A percentile compares a stretch with the other conserved stretches of the same genome.
Evolutionary conservation across 2,329 filamentous ascomycete species (phyloP).

Genomic region (Tolypocladium cylindrosporum): DNA sequence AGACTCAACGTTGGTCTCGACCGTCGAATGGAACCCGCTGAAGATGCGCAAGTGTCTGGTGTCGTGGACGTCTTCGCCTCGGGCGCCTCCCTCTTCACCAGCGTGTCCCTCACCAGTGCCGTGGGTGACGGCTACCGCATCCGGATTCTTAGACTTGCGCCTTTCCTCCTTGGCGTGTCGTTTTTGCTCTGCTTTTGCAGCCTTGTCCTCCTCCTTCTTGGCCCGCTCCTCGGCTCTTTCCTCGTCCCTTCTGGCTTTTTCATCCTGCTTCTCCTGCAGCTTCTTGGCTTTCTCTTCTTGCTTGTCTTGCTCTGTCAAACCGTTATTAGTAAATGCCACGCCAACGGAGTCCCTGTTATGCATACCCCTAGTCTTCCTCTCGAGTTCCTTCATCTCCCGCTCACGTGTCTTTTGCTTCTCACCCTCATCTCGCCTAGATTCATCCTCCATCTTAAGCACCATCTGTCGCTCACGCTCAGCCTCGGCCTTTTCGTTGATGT

Average conservation of each 20-base stretch:
- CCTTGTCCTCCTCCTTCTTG: conserved; percentile 42
- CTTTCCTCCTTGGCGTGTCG: conserved; percentile 40
- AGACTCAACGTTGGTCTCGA: conserved; percentile 2
- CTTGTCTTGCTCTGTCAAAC: conserved; percentile 32
- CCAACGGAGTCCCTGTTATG: conserved; percentile 2
- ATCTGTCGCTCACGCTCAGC: conserved; percentile 57
- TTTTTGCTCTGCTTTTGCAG: conserved; percentile 43
- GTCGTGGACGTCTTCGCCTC: conserved; percentile 1
- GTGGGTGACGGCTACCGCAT: conserved; percentile 8
- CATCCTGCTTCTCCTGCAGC: conserved; percentile 32
- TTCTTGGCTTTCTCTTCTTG: conserved; percentile 22
- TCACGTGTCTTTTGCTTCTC: conserved; percentile 37
- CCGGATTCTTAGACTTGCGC: conserved; percentile 26
- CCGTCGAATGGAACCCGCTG: background rate
- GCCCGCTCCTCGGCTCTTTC: conserved; percentile 20
- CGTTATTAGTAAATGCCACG: conserved; percentile 6
- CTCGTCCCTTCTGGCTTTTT: conserved; percentile 15
- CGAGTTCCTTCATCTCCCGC: conserved; percentile 41
- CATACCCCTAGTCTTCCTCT: conserved; percentile 50
- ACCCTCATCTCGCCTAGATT: conserved; percentile 42
- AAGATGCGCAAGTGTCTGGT: background rate
- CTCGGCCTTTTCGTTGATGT: conserved; percentile 72
- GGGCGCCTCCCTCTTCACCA: conserved; percentile 5
- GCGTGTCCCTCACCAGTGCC: conserved; percentile 5
- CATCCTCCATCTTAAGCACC: conserved; percentile 53